Evolutionary conservation across 2,329 filamentous ascomycete genomes (phyloP).

Genomic region (Fusarium praegraminearum): DNA sequence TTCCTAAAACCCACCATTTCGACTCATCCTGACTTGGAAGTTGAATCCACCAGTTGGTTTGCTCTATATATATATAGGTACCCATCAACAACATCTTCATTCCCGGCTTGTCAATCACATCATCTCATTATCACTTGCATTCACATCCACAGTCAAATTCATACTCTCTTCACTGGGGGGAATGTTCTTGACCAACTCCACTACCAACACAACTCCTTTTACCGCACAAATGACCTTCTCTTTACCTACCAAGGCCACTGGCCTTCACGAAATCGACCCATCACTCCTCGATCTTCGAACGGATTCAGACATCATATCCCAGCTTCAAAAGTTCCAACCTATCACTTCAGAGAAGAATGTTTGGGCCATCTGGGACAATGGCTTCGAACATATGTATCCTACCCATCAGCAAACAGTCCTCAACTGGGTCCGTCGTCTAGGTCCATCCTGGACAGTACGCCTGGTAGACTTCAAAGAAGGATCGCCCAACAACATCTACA

Average conservation of each 20-base stretch:
- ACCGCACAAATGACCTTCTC: slow-evolving; percentile 4
- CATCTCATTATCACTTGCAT: background rate
- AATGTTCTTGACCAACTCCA: background rate
- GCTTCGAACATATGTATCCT: slow-evolving; percentile 52
- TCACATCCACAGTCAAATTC: no score
- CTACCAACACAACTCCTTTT: background rate
- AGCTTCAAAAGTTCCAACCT: slow-evolving; percentile 48
- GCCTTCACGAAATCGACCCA: slow-evolving; percentile 16
- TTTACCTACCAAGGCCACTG: slow-evolving; percentile 5
- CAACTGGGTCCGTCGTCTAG: slow-evolving; percentile 58
- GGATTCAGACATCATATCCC: slow-evolving; percentile 50
- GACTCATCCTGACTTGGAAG: background rate
- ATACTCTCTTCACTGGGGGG: no score
- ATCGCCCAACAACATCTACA: slow-evolving; percentile 55
- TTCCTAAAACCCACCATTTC: background rate
- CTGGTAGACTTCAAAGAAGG: slow-evolving; percentile 53
- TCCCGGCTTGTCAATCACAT: background rate
- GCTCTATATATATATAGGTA: background rate
- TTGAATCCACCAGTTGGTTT: background rate
- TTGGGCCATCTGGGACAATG: slow-evolving; percentile 60
- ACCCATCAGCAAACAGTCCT: slow-evolving; percentile 55
- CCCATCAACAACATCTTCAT: background rate
- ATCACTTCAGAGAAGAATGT: slow-evolving; percentile 58
- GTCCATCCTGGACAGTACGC: slow-evolving; percentile 56
- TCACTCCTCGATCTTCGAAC: slow-evolving; percentile 45